Conservation (phyloP, 768 basidiomycete genomes). For the Leucocoprinus birnbaumii region DNA sequence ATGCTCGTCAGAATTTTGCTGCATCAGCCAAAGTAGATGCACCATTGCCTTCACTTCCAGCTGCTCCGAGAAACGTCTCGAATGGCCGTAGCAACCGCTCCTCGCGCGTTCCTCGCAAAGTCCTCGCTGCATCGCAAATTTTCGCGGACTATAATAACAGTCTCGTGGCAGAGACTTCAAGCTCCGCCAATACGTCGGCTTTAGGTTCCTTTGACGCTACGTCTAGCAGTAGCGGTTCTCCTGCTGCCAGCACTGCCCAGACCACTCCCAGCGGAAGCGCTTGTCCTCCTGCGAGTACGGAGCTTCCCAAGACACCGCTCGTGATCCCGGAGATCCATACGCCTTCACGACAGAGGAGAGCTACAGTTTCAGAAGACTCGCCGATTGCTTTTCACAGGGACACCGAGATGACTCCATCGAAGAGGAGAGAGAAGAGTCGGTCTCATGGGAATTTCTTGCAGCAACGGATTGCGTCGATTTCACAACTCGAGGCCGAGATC, state of each 20-base stretch:
- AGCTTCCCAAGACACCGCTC: conserved; percentile 20
- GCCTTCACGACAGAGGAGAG: conserved; percentile 48
- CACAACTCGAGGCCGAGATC: conserved; percentile 62
- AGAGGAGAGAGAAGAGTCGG: conserved; percentile 64
- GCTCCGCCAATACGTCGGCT: conserved; percentile 22
- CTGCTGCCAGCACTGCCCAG: not conserved
- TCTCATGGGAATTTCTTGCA: conserved; percentile 56
- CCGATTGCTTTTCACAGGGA: conserved; percentile 41
- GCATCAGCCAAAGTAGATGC: conserved; percentile 43
- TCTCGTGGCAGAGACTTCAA: conserved; percentile 25
- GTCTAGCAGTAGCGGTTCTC: conserved; percentile 18
- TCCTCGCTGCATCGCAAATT: conserved; percentile 68
- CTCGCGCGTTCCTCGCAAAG: conserved; percentile 58
- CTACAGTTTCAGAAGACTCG: conserved; percentile 67
- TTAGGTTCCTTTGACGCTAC: conserved; percentile 23
- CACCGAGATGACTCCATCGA: conserved; percentile 54
- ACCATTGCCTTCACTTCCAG: conserved; percentile 60
- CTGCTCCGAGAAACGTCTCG: conserved; percentile 51
- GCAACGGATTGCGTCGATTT: conserved; percentile 64
- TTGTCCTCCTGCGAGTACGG: conserved; percentile 10
- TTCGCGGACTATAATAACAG: conserved; percentile 49
- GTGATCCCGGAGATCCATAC: conserved; percentile 35
- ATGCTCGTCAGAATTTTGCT: conserved; percentile 73
- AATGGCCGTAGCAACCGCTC: conserved; percentile 38
- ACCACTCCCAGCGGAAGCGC: conserved; percentile 5